Evolutionary conservation across 2,329 filamentous ascomycete species (phyloP).

Genomic region (Colletotrichum liaoningense): DNA sequence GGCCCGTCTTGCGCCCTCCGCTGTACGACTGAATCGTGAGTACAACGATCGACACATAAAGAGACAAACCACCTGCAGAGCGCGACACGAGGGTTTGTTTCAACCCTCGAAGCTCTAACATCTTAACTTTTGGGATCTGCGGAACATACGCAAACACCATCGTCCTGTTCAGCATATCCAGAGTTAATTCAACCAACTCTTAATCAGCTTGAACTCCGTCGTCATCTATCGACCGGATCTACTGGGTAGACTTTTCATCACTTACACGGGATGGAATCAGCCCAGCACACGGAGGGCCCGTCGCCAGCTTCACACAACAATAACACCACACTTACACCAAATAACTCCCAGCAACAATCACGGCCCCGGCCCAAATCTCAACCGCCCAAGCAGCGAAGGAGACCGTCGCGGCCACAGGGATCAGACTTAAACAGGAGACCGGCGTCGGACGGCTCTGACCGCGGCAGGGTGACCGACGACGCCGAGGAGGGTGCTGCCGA

Average conservation of each 20-base stretch:
- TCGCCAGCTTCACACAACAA: conserved; percentile 9
- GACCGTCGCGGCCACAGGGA: conserved; percentile 5
- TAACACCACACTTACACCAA: not conserved
- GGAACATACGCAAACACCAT: conserved; percentile 20
- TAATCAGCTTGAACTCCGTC: conserved; percentile 13
- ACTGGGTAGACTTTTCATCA: not conserved
- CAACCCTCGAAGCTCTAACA: conserved; percentile 24
- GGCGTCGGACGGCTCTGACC: conserved; percentile 11
- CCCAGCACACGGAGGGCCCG: conserved; percentile 30
- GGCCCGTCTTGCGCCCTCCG: not conserved
- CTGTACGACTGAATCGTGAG: conserved; percentile 24
- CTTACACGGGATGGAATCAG: conserved; percentile 28
- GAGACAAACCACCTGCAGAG: conserved; percentile 7
- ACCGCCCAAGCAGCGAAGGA: conserved; percentile 8
- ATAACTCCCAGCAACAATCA: conserved; percentile 13
- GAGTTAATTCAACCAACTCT: not conserved
- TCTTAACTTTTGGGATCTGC: conserved; percentile 17
- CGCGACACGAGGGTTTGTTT: conserved; percentile 33
- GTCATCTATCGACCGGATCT: not conserved
- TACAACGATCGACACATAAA: conserved; percentile 24
- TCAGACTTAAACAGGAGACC: conserved; percentile 3
- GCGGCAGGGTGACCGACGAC: conserved; percentile 9
- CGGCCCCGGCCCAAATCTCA: conserved; percentile 4
- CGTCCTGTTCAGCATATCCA: not conserved
- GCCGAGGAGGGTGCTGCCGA: conserved; percentile 10